Base-by-base conservation (phyloP, 345 rosid species). In the Kandelia obovata region DNA sequence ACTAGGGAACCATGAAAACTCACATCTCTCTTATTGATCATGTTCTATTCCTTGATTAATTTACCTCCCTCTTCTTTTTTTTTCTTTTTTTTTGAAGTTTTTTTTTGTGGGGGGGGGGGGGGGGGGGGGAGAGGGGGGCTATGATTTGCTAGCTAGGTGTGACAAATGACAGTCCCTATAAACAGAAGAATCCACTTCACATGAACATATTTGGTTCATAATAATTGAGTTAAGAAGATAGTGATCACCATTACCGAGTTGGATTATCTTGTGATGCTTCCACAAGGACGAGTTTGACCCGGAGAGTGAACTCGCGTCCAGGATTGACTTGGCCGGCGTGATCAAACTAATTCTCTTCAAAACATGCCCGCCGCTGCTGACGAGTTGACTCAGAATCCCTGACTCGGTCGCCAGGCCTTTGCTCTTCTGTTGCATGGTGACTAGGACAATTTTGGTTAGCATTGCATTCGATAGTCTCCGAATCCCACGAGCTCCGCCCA, bases 361-460 rank as follows among this genome's bases (percentile, higher is more conserved):
- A 30, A 84, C 55, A 23, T 80, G 75, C 55, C 68, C 83, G 47
- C 78, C 84, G 47, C 77, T 89, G 52, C 85, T 75, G 0, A 81
- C 91, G 68, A 95, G 93, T 71, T 88, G 88, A 75, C 84, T 87
- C 86, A 95, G 30, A 19, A 89, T 81, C 1, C 53, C 84, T 0
- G 89, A 73, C 74, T 95, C 99, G 0, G 85, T 61, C 1, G 83
- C 75, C 23, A 76, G 59, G 73, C 67, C 68, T 86, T 75, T 87
- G 71, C 79, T 83, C 85, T 83, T 87, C 46, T 77, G 88, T 62
- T 78, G 88, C 88, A 86, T 82, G 26, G 93, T 69, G 7, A 77
- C 88, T 64, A 96, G 80, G 25, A 80, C 99, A 20, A 95, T 84
- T 72, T 85, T 92, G 0, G 87, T 92, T 65, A 87, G 72, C 96